phyloP scores from a whole-genome alignment of 164 flowering plant genomes.

The Vitis riparia region DNA sequence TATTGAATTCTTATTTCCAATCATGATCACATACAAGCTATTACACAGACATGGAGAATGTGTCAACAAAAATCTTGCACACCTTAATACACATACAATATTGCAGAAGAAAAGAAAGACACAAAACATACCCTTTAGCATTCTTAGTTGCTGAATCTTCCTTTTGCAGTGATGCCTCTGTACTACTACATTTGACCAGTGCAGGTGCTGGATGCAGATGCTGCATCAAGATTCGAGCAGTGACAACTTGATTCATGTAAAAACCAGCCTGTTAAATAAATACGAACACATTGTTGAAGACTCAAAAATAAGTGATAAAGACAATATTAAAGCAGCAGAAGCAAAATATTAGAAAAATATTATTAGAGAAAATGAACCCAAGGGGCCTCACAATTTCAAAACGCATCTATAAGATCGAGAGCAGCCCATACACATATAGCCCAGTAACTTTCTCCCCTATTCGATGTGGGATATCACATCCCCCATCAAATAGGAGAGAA shows the following conservation, averaged over 20 bases:
- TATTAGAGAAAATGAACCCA: background rate
- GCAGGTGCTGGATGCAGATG: constrained; percentile 18
- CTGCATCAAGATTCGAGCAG: constrained; percentile 31
- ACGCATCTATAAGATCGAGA: no score
- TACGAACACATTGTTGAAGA: background rate
- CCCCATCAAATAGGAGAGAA: no score
- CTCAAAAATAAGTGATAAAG: background rate
- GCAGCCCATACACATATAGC: no score
- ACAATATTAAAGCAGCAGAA: background rate
- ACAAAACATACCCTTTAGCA: constrained; percentile 33
- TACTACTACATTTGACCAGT: constrained; percentile 37
- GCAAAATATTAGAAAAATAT: no score
- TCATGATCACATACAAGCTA: background rate
- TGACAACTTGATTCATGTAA: constrained; percentile 26
- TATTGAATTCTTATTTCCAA: background rate
- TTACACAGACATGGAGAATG: background rate
- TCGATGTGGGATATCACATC: no score
- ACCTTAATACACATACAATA: no score
- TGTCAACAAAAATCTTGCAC: no score
- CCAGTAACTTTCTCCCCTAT: no score
- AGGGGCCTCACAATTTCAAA: no score
- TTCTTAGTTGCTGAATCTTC: constrained; percentile 32
- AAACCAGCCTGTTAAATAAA: constrained; percentile 21
- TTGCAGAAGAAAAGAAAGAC: background rate
- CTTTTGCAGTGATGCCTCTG: constrained; percentile 48